A percentile compares a stretch with the other conserved stretches of the same genome.
Evolutionary conservation across 805 yeast species (phyloP).

Genomic region (Wickerhamomyces silvicola): DNA sequence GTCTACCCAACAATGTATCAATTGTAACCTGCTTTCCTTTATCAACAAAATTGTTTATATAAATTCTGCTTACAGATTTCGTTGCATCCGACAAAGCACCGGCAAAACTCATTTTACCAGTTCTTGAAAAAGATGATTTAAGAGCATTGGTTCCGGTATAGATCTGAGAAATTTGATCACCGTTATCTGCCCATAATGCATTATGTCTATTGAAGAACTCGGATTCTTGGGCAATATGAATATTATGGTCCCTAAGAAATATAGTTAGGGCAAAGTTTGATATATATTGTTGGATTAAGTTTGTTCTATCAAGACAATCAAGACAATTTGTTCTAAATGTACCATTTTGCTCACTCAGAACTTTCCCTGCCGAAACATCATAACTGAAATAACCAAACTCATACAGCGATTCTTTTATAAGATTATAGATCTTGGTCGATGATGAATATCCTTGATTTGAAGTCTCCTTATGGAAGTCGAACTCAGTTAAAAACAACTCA

Average conservation of each 20-base stretch:
- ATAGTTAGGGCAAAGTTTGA: slow-evolving; percentile 64
- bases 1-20: slow-evolving; percentile 78
- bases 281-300: slow-evolving; percentile 78
- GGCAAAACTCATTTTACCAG: slow-evolving; percentile 94
- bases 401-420: slow-evolving; percentile 58
- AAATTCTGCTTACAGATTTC: slow-evolving; percentile 89
- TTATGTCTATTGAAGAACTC: slow-evolving; percentile 72
- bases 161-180: slow-evolving; percentile 91
- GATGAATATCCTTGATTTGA: slow-evolving; percentile 86
- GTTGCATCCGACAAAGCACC: slow-evolving; percentile 98
- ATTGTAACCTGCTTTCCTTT: slow-evolving; percentile 85
- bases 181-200: slow-evolving; percentile 96
- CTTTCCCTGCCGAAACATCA: slow-evolving; percentile 49
- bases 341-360: slow-evolving; percentile 76
- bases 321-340: slow-evolving; percentile 90
- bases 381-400: slow-evolving; percentile 80
- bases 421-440: slow-evolving; percentile 62
- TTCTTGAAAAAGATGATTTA: slow-evolving; percentile 88
- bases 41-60: slow-evolving; percentile 93
- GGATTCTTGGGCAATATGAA: slow-evolving; percentile 32
- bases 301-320: slow-evolving; percentile 93
- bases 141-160: slow-evolving; percentile 98
- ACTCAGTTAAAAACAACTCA: slow-evolving; percentile 60
- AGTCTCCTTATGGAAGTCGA: slow-evolving; percentile 93
- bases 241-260: slow-evolving; percentile 37